Evolutionary conservation across 148 eudicot species (phyloP).

Genomic region (Spergularia marina): DNA sequence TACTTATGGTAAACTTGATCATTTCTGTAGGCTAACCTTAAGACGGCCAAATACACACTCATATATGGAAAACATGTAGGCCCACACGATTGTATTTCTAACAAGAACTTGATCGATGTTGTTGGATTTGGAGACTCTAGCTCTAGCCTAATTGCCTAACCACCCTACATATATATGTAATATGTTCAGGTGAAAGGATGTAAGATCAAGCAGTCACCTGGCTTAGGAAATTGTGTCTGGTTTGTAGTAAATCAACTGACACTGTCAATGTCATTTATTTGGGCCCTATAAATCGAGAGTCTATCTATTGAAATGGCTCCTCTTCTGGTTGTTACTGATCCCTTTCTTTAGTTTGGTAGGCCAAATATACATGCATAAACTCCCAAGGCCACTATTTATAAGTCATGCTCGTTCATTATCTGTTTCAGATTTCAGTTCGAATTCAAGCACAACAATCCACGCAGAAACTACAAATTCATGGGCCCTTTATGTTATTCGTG

Average conservation of each 20-base stretch:
- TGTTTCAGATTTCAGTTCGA: conserved; percentile 4
- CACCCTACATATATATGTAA: neutral
- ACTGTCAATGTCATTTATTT: conserved; percentile 10
- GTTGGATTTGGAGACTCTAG: neutral
- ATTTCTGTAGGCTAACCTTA: no score
- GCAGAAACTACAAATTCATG: conserved; percentile 19
- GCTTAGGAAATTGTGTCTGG: conserved; percentile 3
- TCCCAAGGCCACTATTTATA: conserved; percentile 10
- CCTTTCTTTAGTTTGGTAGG: conserved; percentile 9
- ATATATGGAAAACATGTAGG: no score
- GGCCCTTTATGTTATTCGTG: conserved; percentile 12
- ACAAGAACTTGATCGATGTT: no score
- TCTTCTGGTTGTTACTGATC: neutral
- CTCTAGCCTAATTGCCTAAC: neutral
- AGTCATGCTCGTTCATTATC: conserved; percentile 14
- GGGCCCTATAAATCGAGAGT: conserved; percentile 28
- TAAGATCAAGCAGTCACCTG: neutral
- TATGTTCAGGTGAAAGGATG: neutral
- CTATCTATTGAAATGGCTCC: conserved; percentile 10
- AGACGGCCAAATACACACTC: no score
- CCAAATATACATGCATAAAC: conserved; percentile 9
- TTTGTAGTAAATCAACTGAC: neutral
- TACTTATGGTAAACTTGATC: no score
- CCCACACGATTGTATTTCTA: no score
- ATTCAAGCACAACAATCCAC: conserved; percentile 8